Conservation (phyloP, 805 yeast species). For the Cyberlindnera americana region DNA sequence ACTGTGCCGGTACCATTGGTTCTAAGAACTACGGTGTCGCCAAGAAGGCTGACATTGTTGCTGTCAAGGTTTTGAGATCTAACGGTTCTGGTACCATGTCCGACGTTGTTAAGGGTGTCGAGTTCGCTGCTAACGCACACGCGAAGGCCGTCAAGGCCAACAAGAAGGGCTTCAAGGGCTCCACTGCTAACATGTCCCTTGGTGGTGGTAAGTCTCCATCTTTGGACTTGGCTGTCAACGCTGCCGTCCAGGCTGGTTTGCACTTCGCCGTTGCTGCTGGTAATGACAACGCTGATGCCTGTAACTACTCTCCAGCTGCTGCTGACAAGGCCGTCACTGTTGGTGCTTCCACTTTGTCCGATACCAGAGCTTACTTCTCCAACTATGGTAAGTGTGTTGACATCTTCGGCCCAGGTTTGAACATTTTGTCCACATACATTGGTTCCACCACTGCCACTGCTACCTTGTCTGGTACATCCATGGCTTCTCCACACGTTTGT, state of each 20-base stretch:
- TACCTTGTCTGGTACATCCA: slow-evolving; percentile 89
- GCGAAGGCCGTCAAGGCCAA: slow-evolving; percentile 45
- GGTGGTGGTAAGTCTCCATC: slow-evolving; percentile 93
- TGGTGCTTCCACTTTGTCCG: slow-evolving; percentile 89
- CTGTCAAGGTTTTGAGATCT: slow-evolving; percentile 78
- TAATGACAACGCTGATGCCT: slow-evolving; percentile 90
- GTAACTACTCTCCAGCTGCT: slow-evolving; percentile 88
- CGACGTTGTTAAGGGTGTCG: slow-evolving; percentile 81
- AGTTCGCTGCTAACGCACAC: slow-evolving; percentile 76
- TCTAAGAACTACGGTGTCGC: slow-evolving; percentile 80
- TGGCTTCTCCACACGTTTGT: slow-evolving; percentile 97
- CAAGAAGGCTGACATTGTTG: slow-evolving; percentile 72
- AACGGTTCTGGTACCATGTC: slow-evolving; percentile 84
- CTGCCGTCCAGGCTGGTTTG: slow-evolving; percentile 83
- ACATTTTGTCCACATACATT: slow-evolving; percentile 78
- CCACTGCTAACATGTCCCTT: slow-evolving; percentile 88
- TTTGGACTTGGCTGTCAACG: slow-evolving; percentile 81
- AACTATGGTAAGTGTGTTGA: slow-evolving; percentile 96
- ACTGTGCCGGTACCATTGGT: slow-evolving; percentile 94
- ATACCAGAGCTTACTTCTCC: slow-evolving; percentile 90
- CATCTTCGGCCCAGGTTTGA: slow-evolving; percentile 94
- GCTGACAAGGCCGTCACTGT: slow-evolving; percentile 85
- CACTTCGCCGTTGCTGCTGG: slow-evolving; percentile 97
- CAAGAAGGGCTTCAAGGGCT: slow-evolving; percentile 72
- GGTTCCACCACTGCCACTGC: slow-evolving; percentile 77